Evolutionary conservation across 139 green algal species (phyloP), one percentile per base, ranked within the genome.

Genomic region (Medakamo hakoo): DNA sequence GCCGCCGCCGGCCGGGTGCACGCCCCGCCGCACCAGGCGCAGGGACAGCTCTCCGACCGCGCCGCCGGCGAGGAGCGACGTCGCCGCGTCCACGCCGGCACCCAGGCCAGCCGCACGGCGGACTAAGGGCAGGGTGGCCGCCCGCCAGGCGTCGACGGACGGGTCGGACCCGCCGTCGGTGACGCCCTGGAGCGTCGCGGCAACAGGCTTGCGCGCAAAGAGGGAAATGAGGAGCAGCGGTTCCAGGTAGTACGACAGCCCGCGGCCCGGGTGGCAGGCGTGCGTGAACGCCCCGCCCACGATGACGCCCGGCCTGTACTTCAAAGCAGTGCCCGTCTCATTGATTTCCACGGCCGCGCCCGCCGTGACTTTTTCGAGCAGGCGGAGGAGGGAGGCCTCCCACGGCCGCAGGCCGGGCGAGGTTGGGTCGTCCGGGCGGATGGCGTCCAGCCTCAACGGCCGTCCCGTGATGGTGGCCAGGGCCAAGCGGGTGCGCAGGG

Each of bases 281-380:
- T 98, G 93, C 28, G 72, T 31, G 5, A 97, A 30, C 4, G 68
- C 69, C n/a, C 84, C 82, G 20, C 72, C 74, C 1, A 92, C 65
- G 1, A 97, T 72, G 3, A 94, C 64, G 27, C 92, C 92, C 1
- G 92, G 92, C 27, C 70, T 79, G 73, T 96, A 98, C 3, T 80
- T 73, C 62, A 98, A 64, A 18, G 62, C 81, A 0, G 92, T 98
- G 27, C 88, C 86, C 70, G 93, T 96, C 56, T 98, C 87, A 49
- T 96, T 95, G 66, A 99, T 97, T 48, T 97, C 89, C 1, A 99
- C 83, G 0, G 84, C 65, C 57, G 84, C 95, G 21, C 93, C 93
- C 64, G 96, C 90, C 0, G 86, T 93, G 5, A 98, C 57, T 66
- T 97, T 98, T 58, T 99, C 93, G 1, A 98, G 22, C 9, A 99